Conservation (phyloP, 768 basidiomycete species). For the Tricholoma flavovirens region DNA sequence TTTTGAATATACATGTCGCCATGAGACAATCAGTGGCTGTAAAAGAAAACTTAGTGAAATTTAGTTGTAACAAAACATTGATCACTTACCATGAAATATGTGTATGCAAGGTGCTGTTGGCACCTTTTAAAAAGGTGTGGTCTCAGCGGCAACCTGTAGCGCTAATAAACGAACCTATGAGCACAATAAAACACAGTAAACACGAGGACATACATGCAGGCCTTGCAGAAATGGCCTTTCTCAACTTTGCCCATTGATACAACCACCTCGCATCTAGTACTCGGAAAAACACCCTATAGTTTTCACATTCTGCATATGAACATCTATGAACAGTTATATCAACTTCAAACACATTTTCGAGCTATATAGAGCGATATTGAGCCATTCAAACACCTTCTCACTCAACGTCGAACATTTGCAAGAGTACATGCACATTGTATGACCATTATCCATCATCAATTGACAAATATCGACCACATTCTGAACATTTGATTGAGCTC, state of each 20-base stretch:
- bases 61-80: not conserved
- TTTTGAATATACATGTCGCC: not conserved
- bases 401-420: too few relatives aligned
- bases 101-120: not conserved
- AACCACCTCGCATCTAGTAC: too few relatives aligned
- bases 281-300: too few relatives aligned
- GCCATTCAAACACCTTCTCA: too few relatives aligned
- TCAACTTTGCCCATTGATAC: slow-evolving; percentile 1
- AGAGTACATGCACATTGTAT: too few relatives aligned
- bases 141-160: not conserved
- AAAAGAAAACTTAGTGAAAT: not conserved
- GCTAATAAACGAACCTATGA: not conserved
- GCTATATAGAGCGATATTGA: too few relatives aligned
- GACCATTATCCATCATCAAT: too few relatives aligned
- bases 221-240: not conserved
- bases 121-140: not conserved
- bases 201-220: not conserved
- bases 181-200: not conserved
- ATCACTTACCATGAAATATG: slow-evolving; percentile 6
- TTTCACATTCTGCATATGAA: too few relatives aligned
- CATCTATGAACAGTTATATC: too few relatives aligned
- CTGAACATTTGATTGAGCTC: too few relatives aligned
- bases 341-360: too few relatives aligned
- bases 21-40: slow-evolving; percentile 2
- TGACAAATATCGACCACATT: too few relatives aligned